Evolutionary conservation across 495 filamentous ascomycete species (phyloP).

Genomic region (Tuber aestivum): DNA sequence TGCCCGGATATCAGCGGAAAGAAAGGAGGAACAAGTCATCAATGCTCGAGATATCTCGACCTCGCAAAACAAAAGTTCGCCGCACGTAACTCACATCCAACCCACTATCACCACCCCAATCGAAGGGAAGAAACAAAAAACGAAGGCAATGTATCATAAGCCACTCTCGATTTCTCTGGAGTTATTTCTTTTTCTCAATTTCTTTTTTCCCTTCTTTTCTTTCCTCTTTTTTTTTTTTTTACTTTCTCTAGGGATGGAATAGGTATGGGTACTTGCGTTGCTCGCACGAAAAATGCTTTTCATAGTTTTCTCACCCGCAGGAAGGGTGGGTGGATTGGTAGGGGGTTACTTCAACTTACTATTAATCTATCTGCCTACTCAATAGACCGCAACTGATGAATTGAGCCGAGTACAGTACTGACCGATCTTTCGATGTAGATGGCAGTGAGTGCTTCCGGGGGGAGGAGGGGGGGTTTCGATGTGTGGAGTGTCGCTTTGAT

Average conservation of each 20-base stretch:
- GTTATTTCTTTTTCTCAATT: neutral
- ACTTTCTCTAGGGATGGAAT: neutral
- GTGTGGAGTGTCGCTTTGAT: neutral
- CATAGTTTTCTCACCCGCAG: conserved; percentile 2
- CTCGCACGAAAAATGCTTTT: neutral
- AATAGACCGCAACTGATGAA: neutral
- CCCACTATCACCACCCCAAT: neutral
- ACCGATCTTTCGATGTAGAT: neutral
- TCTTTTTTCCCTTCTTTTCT: neutral
- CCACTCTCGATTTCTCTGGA: neutral
- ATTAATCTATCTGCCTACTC: neutral
- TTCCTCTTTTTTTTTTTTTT: neutral
- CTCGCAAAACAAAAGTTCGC: neutral
- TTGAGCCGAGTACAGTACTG: neutral
- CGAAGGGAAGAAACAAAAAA: neutral
- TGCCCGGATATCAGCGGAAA: neutral
- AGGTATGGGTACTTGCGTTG: neutral
- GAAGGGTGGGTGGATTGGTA: neutral
- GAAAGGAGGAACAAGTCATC: neutral
- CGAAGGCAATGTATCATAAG: neutral
- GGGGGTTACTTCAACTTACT: neutral
- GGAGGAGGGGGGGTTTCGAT: neutral
- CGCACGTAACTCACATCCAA: neutral
- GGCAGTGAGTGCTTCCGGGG: neutral
- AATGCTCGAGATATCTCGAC: neutral